Evolutionary conservation across 257 asterid species (phyloP), one percentile per base, ranked within the genome.

Genomic region (Nicotiana noctiflora): DNA sequence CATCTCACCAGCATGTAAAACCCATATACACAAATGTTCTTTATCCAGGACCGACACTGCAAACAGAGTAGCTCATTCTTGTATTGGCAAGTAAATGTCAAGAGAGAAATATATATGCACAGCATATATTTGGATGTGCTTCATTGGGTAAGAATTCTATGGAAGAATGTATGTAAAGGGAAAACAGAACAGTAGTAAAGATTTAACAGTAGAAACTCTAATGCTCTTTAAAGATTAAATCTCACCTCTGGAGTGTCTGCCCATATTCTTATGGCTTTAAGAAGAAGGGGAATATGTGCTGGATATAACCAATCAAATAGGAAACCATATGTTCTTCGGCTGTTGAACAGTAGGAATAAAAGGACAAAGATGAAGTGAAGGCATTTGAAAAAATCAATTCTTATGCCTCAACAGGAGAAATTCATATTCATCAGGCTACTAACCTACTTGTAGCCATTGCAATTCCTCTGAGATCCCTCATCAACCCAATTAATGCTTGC

Each of bases 251-350:
- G 98, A 21, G 91, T 90, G 86, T 96, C 98, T 75, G 98, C 93
- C 99, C 99, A 96, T 82, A 91, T 91, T 61, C 97, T 89, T 85
- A 94, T 91, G 77, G 97, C 99, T 88, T 92, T 91, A 59, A 96
- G 86, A 77, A 96, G 87, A 88, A 89, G 77, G 53, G 96, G 97
- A 96, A 96, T 96, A 89, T 89, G 99, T 79, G 94, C 90, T 65
- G 99, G 97, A 88, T 96, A 96, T 85, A 96, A 86, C 99, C 99
- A 96, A 87, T 96, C 98, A 89, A 94, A 96, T 75, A 96, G 91
- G 77, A 96, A 90, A 80, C 97, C 95, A 75, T 90, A 96, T 70
- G 93, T 92, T 84, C 97, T 90, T 82, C 97, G 99, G 86, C 99
- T 96, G 82, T 79, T 62, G 78, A 72, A 46, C 12, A 21, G 15